Conservation (phyloP, 306 rosid species). For the Datisca glomerata region DNA sequence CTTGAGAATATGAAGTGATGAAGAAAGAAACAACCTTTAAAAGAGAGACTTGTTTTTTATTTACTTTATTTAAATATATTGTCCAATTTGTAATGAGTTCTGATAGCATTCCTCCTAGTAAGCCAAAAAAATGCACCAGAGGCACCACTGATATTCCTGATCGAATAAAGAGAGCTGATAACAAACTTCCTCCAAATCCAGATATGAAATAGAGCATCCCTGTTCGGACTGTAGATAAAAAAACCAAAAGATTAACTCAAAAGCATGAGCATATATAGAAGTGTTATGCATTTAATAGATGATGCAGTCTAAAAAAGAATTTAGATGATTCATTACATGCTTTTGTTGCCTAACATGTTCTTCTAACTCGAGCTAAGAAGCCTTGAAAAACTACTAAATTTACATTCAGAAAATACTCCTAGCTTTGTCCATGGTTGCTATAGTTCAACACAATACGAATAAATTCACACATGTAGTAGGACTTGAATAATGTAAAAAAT, state of each 20-base stretch:
- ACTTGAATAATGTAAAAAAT: no score
- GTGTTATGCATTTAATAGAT: not conserved
- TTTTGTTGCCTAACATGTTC: no score
- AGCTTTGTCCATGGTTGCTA: no score
- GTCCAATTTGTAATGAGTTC: slow-evolving; percentile 16
- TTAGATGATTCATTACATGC: no score
- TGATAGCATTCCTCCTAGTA: slow-evolving; percentile 14
- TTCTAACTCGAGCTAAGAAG: no score
- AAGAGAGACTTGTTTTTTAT: not conserved
- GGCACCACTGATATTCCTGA: slow-evolving; percentile 11
- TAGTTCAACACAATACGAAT: no score
- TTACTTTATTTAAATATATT: slow-evolving; percentile 14
- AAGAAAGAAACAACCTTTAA: no score
- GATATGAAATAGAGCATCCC: slow-evolving; percentile 10
- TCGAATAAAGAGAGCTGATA: slow-evolving; percentile 14
- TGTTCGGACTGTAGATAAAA: slow-evolving; percentile 7
- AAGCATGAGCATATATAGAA: not conserved
- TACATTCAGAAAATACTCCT: no score
- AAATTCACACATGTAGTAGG: no score
- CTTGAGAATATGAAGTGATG: not conserved
- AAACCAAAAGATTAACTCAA: not conserved
- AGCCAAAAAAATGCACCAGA: slow-evolving; percentile 9
- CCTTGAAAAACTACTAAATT: no score
- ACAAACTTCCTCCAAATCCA: slow-evolving; percentile 15
- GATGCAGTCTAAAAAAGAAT: no score